Evolutionary conservation across 2,329 filamentous ascomycete species (phyloP), one percentile per base, ranked within the genome.

Genomic region (Chrysoporthe cubensis): DNA sequence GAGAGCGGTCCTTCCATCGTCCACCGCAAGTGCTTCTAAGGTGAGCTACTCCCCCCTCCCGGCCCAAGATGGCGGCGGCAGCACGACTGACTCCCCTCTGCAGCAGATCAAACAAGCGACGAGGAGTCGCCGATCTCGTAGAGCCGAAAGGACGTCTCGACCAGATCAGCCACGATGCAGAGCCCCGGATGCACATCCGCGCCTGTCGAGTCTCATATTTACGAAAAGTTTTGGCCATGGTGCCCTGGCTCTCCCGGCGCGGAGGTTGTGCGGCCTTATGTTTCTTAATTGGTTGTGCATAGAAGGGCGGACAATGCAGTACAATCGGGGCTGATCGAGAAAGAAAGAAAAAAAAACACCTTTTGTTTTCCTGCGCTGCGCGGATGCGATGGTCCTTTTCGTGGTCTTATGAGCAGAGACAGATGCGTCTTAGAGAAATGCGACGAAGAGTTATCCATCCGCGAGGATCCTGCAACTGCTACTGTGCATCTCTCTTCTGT

Each of bases 1-100:
- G 96, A 98, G 93, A 96, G 91, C 84, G 95, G 95, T 86, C 96
- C 95, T 78, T 97, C 94, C 80, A 98, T 98, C 81, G 95, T 98
- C 79, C 95, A 98, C 92, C 93, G 94, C 91, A 98, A 97, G 93
- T 97, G 95, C 93, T 97, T 97, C 92, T 97, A 97, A 97, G 91
- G 89, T 90, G 80, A 77, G 80, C 71, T 40, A 1, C 14, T 42
- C 52, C 6, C 1, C 14, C 34, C 8, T 9, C 7, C 11, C 18
- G 7, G 5, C n/a, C n/a, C 52, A 18, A 37, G 18, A 21, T 42
- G 18, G 9, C 13, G 21, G 42, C 0, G 14, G 9, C 57, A 14
- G 34, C 9, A 9, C 18, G 34, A 11, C n/a, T n/a, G 48, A 63
- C 43, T 21, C 43, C 54, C 14, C 54, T 26, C 13, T 40, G 40